Conservation (phyloP, 768 basidiomycete species). For the Pleurotus djamor region DNA sequence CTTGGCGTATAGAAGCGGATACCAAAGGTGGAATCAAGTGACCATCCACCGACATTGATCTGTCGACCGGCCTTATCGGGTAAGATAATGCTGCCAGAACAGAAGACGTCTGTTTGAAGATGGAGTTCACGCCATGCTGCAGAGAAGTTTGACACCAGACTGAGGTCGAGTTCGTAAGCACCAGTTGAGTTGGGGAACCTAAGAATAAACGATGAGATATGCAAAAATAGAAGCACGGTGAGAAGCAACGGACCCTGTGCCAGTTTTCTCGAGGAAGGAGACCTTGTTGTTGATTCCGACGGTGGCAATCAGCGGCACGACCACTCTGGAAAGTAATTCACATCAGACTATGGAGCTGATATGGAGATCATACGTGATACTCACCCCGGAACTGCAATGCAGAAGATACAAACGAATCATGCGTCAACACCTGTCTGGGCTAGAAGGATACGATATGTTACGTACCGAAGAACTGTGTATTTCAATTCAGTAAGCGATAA, state of each 20-base stretch:
- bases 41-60: conserved; percentile 72
- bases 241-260: conserved; percentile 45
- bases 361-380: conserved; percentile 12
- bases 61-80: conserved; percentile 72
- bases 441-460: not conserved
- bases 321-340: conserved; percentile 43
- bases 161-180: conserved; percentile 67
- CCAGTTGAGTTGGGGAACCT: conserved; percentile 7
- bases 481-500: not conserved
- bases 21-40: conserved; percentile 67
- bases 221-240: not conserved
- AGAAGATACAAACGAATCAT: conserved; percentile 3
- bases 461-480: conserved; percentile 44
- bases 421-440: not conserved
- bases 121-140: conserved; percentile 78
- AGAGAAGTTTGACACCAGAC: conserved; percentile 43
- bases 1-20: conserved; percentile 73
- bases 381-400: conserved; percentile 43
- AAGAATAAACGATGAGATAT: not conserved
- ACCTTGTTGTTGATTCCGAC: conserved; percentile 83
- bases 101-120: conserved; percentile 77
- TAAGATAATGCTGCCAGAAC: conserved; percentile 68
- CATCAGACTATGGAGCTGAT: conserved; percentile 1
- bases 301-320: conserved; percentile 73
- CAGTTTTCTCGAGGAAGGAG: conserved; percentile 73